These are phyloP conservation scores for Lagerstroemia speciosa DNA, from an alignment of 345 rosid species.

Conservation along the genomic window DNA sequence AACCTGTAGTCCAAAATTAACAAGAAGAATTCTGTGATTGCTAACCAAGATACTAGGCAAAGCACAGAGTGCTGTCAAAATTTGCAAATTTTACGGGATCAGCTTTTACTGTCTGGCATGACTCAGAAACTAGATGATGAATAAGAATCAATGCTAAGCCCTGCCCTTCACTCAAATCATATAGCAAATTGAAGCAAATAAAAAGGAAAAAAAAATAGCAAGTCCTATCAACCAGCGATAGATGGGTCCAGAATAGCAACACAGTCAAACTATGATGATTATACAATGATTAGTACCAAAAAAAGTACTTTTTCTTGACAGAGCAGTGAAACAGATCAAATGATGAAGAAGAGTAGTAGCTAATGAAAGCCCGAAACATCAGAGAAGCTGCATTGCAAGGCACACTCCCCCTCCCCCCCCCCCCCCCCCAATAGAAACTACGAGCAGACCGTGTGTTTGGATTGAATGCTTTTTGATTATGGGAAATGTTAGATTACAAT, in stretches of 20 bases:
- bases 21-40: background rate
- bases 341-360: background rate
- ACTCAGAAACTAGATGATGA: no score
- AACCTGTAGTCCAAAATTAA: background rate
- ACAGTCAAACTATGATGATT: background rate
- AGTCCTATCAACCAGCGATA: no score
- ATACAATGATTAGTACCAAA: background rate
- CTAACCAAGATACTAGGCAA: background rate
- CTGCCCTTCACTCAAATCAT: background rate
- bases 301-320: background rate
- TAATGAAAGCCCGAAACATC: background rate
- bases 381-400: background rate
- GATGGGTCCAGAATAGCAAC: background rate
- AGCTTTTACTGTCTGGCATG: background rate
- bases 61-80: background rate
- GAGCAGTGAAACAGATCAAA: background rate
- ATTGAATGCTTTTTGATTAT: no score
- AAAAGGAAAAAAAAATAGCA: background rate
- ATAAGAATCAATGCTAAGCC: background rate
- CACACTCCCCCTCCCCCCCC: background rate
- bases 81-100: background rate
- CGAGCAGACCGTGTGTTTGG: no score
- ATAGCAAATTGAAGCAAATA: background rate
- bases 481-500: no score
- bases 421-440: background rate